These are phyloP conservation scores for Globisporangium nagaii DNA, from an alignment of 352 stramenopile genomes.

Conservation along the genomic window DNA sequence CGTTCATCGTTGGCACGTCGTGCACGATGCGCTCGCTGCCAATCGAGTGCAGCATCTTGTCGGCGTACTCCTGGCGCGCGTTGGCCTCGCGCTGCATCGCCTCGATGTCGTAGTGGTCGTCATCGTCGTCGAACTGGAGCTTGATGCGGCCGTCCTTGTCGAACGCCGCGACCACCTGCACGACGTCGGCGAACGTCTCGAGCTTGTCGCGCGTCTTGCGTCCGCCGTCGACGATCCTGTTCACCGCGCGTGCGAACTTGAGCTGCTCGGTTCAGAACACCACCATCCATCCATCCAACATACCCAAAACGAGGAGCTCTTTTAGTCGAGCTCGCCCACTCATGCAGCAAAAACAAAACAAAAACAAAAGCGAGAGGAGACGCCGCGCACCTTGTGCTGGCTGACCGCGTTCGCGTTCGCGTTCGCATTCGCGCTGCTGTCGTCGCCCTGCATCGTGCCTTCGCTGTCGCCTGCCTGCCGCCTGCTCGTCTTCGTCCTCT, in stretches of 20 bases:
- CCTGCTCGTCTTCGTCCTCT: not conserved
- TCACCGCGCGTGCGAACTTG: slow-evolving; percentile 9
- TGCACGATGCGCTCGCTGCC: not conserved
- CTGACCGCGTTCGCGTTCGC: not conserved
- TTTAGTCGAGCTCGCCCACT: not conserved
- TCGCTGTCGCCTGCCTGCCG: not conserved
- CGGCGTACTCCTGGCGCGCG: slow-evolving; percentile 2
- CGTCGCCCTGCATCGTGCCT: not conserved
- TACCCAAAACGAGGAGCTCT: not conserved
- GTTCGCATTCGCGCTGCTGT: too few species aligned
- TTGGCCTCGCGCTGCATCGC: slow-evolving; percentile 7
- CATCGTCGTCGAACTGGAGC: slow-evolving; percentile 30
- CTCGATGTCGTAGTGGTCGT: slow-evolving; percentile 24
- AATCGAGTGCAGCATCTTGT: slow-evolving; percentile 6
- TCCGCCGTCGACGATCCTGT: slow-evolving; percentile 4
- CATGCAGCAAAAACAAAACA: not conserved
- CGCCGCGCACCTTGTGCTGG: not conserved
- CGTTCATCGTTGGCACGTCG: slow-evolving; percentile 36
- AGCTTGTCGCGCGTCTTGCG: slow-evolving; percentile 9
- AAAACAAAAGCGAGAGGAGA: not conserved
- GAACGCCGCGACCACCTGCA: slow-evolving; percentile 10
- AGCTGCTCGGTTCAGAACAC: not conserved
- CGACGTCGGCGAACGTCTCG: slow-evolving; percentile 10
- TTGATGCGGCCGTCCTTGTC: slow-evolving; percentile 25
- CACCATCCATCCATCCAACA: not conserved